Base-by-base conservation (phyloP, 202 grass and related monocot species). In the Hordeum pubiflorum region DNA sequence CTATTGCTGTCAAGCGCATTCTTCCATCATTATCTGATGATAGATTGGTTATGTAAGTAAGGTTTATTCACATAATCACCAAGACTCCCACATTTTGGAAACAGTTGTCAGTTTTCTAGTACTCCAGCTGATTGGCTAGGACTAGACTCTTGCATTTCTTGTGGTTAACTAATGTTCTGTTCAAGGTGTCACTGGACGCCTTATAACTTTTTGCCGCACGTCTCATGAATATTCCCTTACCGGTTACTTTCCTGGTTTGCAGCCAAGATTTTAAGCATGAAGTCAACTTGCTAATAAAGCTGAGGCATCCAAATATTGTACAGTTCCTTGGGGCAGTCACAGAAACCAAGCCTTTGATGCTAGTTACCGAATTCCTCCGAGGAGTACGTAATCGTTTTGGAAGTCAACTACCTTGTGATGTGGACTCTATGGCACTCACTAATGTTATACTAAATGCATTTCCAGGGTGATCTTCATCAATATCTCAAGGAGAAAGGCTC, bases 231-330 rank as follows among this genome's bases (percentile, higher is more conserved):
- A 14, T n/a, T 84, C 5, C 48, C 82, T 81, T 63, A 77, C 34
- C 3, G 12, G 22, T 38, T 59, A 5, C 58, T 86, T 24, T 62
- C 1, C n/a, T 79, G 44, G 71, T 62, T 68, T 89, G 57, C 95
- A 99, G 96, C 70, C 96, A 96, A 82, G 96, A 99, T 88, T 99
- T 99, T 84, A 93, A 94, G 76, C 96, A 99, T 83, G 96, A 99
- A 88, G 96, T 99, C 48, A 99, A 96, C 78, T 85, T 99, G 78
- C 87, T 99, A 4, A 94, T 99, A 83, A 99, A 99, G 78, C 81
- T 99, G 77, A 90, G 96, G 26, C 96, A 99, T 93, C 96, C 96
- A 82, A 99, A 99, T 87, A 90, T 99, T 79, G 96, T 99, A 54
- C 96, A 99, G 80, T 99, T 99, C 83, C 96, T 99, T 88, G 96